Conservation (phyloP, 1,284 basidiomycete species). For the Marasmius oreades region DNA sequence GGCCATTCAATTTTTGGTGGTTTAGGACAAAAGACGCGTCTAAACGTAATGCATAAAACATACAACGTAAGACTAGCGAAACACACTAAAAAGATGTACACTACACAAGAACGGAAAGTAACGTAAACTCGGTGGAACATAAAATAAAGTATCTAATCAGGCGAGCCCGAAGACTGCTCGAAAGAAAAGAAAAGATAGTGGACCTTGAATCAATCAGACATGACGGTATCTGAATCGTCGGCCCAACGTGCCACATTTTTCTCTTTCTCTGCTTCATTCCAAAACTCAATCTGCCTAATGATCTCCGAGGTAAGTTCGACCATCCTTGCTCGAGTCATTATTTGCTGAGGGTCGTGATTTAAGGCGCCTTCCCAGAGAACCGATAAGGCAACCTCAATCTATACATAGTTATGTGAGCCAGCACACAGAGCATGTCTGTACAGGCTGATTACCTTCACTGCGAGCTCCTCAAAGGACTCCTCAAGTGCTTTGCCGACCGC, state of each 20-base stretch:
- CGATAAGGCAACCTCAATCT: conserved; percentile 57
- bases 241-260: conserved; percentile 13
- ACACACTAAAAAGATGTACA: not conserved
- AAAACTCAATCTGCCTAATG: conserved; percentile 39
- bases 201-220: conserved; percentile 8
- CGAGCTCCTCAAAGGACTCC: conserved; percentile 43
- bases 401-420: conserved; percentile 2
- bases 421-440: not conserved
- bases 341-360: conserved; percentile 43
- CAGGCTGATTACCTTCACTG: conserved; percentile 42
- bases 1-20: not conserved
- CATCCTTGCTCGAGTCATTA: conserved; percentile 35
- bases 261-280: conserved; percentile 39
- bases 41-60: not conserved
- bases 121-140: not conserved
- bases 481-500: conserved; percentile 47
- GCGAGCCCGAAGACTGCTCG: not conserved
- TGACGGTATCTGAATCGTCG: conserved; percentile 17
- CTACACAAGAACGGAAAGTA: not conserved
- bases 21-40: not conserved
- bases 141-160: not conserved
- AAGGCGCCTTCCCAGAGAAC: conserved; percentile 53
- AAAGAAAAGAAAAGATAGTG: conserved; percentile 4
- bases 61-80: not conserved
- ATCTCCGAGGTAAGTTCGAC: conserved; percentile 35